Conservation (phyloP, 2,329 filamentous ascomycete species). For the Erysiphe pulchra region DNA sequence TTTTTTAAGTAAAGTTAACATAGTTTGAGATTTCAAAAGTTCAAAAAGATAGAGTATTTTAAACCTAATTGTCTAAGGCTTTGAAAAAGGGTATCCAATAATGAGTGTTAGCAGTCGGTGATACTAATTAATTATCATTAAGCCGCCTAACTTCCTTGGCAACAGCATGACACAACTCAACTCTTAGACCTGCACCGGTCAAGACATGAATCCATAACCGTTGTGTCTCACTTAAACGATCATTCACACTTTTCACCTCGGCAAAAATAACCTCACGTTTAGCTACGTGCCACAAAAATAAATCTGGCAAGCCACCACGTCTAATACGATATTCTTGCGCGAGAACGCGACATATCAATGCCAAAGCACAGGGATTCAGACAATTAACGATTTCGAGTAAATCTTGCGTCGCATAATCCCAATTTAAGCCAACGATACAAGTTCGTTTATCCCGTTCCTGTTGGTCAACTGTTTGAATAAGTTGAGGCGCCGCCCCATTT, state of each 20-base stretch:
- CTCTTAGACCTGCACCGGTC: constrained; percentile 55
- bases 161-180: constrained; percentile 48
- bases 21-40: not conserved
- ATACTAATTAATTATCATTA: not conserved
- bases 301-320: constrained; percentile 70
- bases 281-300: constrained; percentile 49
- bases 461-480: constrained; percentile 44
- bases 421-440: constrained; percentile 76
- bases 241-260: constrained; percentile 34
- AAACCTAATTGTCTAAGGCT: not conserved
- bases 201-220: constrained; percentile 91
- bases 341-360: constrained; percentile 73
- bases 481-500: constrained; percentile 45
- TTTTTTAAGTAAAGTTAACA: too few relatives aligned
- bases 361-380: constrained; percentile 59
- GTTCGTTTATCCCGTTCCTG: constrained; percentile 45
- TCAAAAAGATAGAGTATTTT: not conserved
- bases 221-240: constrained; percentile 87
- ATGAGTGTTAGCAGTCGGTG: not conserved
- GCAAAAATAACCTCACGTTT: constrained; percentile 10
- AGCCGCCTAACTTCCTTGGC: constrained; percentile 10
- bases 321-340: constrained; percentile 80
- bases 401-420: constrained; percentile 62
- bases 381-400: constrained; percentile 53
- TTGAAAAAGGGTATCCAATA: not conserved